Conservation (phyloP, 805 yeast species). For the Saccharomyces jurei region DNA sequence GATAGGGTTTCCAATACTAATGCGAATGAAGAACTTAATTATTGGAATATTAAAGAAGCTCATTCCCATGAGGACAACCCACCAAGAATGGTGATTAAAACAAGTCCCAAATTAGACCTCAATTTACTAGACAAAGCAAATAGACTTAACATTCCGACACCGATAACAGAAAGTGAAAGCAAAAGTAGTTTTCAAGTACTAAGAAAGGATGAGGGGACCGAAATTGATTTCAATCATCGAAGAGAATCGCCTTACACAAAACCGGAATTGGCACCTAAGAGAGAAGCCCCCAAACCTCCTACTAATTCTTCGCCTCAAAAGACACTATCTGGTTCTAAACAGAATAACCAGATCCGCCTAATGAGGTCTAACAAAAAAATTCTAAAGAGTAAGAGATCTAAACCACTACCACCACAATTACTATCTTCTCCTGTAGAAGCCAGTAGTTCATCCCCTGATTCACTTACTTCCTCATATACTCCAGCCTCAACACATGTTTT, state of each 20-base stretch:
- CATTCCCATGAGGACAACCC: conserved; percentile 7
- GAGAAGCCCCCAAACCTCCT: conserved; percentile 71
- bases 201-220: conserved; percentile 52
- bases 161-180: conserved; percentile 8
- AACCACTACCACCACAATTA: conserved; percentile 16
- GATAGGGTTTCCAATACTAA: conserved; percentile 13
- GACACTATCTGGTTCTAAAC: conserved; percentile 10
- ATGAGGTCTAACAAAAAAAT: conserved; percentile 13
- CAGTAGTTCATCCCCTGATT: conserved; percentile 12
- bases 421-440: conserved; percentile 5
- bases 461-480: conserved; percentile 31
- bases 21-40: conserved; percentile 19
- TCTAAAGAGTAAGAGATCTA: conserved; percentile 6
- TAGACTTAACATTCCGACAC: not conserved
- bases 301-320: conserved; percentile 20
- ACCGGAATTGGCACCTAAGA: conserved; percentile 54
- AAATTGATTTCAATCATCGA: conserved; percentile 74
- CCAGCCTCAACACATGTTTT: conserved; percentile 38
- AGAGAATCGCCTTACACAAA: conserved; percentile 64
- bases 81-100: conserved; percentile 8
- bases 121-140: conserved; percentile 4
- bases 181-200: conserved; percentile 56
- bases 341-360: conserved; percentile 8
- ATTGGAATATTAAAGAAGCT: conserved; percentile 25
- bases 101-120: conserved; percentile 3